Evolutionary conservation across 2,329 filamentous ascomycete genomes (phyloP).

Genomic region (Hansfordia pulvinata): DNA sequence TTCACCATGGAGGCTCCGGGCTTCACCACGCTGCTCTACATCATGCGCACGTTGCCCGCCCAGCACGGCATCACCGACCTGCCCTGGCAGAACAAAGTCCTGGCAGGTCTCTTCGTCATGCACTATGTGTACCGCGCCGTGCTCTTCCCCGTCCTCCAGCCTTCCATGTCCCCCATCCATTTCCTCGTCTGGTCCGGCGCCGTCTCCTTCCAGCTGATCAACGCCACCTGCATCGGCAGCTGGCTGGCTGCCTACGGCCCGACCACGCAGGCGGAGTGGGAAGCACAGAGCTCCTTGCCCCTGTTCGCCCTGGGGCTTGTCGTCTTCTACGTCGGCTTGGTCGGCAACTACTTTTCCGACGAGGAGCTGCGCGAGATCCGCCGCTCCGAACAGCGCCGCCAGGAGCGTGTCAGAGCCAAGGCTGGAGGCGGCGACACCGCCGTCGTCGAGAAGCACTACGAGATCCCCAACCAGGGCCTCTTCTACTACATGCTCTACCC

Average conservation of each 20-base stretch:
- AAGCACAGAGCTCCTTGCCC: conserved; percentile 18
- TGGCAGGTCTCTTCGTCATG: conserved; percentile 59
- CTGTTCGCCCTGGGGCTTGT: conserved; percentile 52
- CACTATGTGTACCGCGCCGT: conserved; percentile 90
- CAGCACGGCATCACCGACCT: conserved; percentile 43
- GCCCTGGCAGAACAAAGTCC: conserved; percentile 66
- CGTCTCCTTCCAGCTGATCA: conserved; percentile 63
- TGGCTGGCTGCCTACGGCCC: conserved; percentile 77
- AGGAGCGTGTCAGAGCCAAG: conserved; percentile 28
- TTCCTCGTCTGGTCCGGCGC: conserved; percentile 50
- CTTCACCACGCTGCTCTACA: conserved; percentile 65
- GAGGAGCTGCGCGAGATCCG: conserved; percentile 81
- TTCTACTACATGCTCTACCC: conserved; percentile 78
- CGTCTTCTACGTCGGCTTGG: conserved; percentile 64
- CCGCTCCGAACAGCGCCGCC: conserved; percentile 48
- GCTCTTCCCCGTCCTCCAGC: conserved; percentile 68
- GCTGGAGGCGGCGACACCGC: conserved; percentile 21
- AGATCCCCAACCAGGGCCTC: conserved; percentile 70
- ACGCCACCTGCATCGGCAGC: conserved; percentile 62
- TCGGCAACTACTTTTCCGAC: conserved; percentile 79
- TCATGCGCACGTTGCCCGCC: conserved; percentile 54
- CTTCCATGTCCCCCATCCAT: conserved; percentile 88
- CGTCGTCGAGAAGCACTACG: conserved; percentile 78
- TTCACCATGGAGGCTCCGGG: conserved; percentile 76
- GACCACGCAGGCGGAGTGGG: conserved; percentile 39